Base-by-base conservation (phyloP, 768 basidiomycete species). In the Hygrocybe coccinea region DNA sequence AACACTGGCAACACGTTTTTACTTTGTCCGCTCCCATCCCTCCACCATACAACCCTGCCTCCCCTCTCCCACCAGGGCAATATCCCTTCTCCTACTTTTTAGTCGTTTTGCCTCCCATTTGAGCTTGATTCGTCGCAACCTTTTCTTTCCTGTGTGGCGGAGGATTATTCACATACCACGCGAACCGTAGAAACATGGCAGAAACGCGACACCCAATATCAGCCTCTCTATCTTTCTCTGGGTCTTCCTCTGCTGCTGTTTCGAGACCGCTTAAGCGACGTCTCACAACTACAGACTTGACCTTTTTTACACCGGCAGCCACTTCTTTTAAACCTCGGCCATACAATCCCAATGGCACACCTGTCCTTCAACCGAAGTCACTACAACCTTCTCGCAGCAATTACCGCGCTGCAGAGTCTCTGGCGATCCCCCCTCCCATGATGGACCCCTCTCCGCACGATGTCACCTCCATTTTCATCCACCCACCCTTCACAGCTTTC, bases 361-460 rank as follows among this genome's bases (percentile, higher is more conserved):
- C 72, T 19, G 60, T 60, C 50, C 65, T 50, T 50, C 64, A 50
- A 60, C 67, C 53, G 51, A 69, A 59, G 62, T 66, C 59, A 6
- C 57, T 65, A 37, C 61, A 65, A 21, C 50, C 61, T 19, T 51
- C 70, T n/a, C 70, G 74, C 54, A 64, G 54, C 47, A 68, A 66
- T 19, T 54, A 66, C 1, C 73, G 72, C 53, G 56, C 69, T n/a
- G 66, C 74, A 51, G 76, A 75, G n/a, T 56, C 74, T 5, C 71
- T 80, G 54, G 69, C 74, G 3, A 65, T 79, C 3, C 77, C 80
- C 34, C 69, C 81, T 14, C 76, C 77, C 21, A 75, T 79, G 57
- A 81, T 83, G 79, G 89, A 91, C 63, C 89, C 89, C 1, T 77
- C 78, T 11, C 78, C 77, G 5, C 75, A 76, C n/a, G 89, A 91